Evolutionary conservation across 257 asterid genomes (phyloP), one percentile per base, ranked within the genome.

Genomic region (Oldenlandia corymbosa): DNA sequence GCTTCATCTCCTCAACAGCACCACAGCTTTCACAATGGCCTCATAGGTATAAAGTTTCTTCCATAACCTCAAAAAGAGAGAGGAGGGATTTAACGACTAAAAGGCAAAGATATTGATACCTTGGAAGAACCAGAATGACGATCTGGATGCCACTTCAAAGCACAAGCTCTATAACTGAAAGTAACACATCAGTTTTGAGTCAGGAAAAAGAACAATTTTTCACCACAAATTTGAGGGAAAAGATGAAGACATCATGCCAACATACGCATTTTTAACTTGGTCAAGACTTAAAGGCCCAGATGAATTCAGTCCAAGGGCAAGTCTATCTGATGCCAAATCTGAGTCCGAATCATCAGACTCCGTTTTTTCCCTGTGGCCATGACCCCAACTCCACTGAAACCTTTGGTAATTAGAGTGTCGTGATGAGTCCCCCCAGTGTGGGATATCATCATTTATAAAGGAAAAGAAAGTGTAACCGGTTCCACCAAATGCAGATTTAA

Each of bases 121-220:
- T 91, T 91, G 70, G 85, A 81, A 70, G 97, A 72, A 67, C 96
- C 96, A 71, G 83, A 89, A 79, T 89, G 99, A 41, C 99, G 96
- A 75, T 93, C 99, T 18, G 99, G 99, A 76, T 93, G 99, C 99
- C 97, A 93, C 81, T 87, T 89, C 65, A 93, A 71, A 10, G 99
- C 99, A 64, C 96, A 89, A 32, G 80, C 68, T 58, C 95, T 93
- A 58, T 93, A 93, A 70, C 97, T 93, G 86, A 64, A 78, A 68
- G 70, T 13, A 16, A 64, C 69, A 66, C 28, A 30, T 18, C 23
- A 57, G 27, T 23, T 65, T 57, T 47, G 26, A 67, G 26, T 60
- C 41, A 26, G 62, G 43, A 23, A 20, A 28, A 42, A 24, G 51
- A 39, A 58, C 28, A 55, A 20, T 13, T 45, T 23, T 12, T 4